Base-by-base conservation (phyloP, 768 basidiomycete species). In the Lyophyllum semitale region DNA sequence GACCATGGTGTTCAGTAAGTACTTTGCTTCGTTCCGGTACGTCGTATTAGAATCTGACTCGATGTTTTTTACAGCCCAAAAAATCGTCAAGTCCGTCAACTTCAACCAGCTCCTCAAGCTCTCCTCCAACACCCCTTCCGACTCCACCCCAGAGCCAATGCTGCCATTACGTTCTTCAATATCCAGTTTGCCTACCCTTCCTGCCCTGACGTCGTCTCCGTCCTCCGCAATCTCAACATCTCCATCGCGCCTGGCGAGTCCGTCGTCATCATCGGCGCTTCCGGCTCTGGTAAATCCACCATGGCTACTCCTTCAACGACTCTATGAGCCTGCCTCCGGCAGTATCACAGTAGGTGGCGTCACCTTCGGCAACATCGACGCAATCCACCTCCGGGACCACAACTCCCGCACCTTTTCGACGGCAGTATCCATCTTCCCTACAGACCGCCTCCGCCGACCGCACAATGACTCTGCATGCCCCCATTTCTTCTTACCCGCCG, bases 231-330 rank as follows among this genome's bases (percentile, higher is more conserved):
- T 56, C 60, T 95, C 53, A 82, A 83, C 32, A 80, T 98, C 65
- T 70, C 76, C 27, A 77, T 98, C 62, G 63, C 68, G 1, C 78
- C 87, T 1, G 92, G 92, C 48, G 92, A 97, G 70, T 90, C 87
- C 45, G 89, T 98, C 20, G 95, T 94, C 5, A 82, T 98, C 57
- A 94, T 98, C n/a, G 96, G 95, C 15, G 71, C 89, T 0, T 97
- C 95, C 0, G 95, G 96, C 6, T 92, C 85, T 9, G 96, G 96
- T 45, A 98, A 98, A 74, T 95, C 93, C 17, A 98, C 96, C 1
- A 79, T 97, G 55, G 88, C 91, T 0, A 78, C 79, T 98, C 5
- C 76, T 98, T 6, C 95, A 98, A 68, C 79, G 95, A 0, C 73
- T 98, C 13, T 98, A 97, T 74, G 89, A 95, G 60, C 95, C 95